Percentiles rank a stretch among this genome's conserved stretches.
These are phyloP conservation scores for Liriodendron chinense DNA, from an alignment of 164 flowering plant species.

Conservation along the genomic window DNA sequence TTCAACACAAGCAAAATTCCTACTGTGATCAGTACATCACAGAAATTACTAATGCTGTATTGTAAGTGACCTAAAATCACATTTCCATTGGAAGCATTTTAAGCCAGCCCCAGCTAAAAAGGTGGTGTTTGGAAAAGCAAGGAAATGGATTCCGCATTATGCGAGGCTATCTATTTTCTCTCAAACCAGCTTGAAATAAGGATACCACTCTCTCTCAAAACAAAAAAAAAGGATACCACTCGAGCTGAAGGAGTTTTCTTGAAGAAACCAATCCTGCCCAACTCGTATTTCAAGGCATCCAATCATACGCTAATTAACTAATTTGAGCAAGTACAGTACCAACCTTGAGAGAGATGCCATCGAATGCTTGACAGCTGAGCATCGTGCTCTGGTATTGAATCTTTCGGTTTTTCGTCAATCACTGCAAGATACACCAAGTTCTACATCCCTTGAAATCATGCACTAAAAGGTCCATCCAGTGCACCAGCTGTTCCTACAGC, in stretches of 20 bases:
- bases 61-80: background rate
- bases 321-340: background rate
- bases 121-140: background rate
- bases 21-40: background rate
- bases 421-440: constrained; percentile 63
- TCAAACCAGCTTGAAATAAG: background rate
- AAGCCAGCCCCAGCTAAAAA: background rate
- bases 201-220: background rate
- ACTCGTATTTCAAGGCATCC: background rate
- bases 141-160: background rate
- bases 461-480: constrained; percentile 22
- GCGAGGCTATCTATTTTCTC: too few species aligned
- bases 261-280: background rate
- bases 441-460: constrained; percentile 24
- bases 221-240: background rate
- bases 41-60: background rate
- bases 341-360: constrained; percentile 98
- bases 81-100: background rate
- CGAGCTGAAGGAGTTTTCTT: background rate
- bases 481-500: constrained; percentile 14
- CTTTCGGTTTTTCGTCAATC: constrained; percentile 76
- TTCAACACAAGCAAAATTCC: background rate
- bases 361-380: constrained; percentile 84
- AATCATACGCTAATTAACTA: background rate
- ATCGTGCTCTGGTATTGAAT: constrained; percentile 72